Evolutionary conservation across 192 early-diverging fungal genomes (phyloP), one percentile per base, ranked within the genome.

Genomic region (Pilaira anomala): DNA sequence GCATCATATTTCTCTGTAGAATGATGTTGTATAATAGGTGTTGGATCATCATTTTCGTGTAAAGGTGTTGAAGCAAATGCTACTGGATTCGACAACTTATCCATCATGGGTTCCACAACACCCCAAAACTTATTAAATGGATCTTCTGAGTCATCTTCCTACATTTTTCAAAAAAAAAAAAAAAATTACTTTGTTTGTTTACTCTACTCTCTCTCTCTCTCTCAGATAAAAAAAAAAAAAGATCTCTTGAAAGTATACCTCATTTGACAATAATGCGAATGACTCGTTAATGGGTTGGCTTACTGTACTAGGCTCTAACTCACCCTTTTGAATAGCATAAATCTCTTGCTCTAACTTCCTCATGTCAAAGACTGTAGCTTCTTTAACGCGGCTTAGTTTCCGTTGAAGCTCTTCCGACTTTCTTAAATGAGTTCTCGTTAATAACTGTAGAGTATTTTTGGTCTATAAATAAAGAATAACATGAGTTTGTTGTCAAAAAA

Each of bases 121-220:
- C 87, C 84, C 87, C 87, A 91, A 58, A 93, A 93, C 58, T 86
- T 88, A 66, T 90, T 86, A 68, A 93, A 93, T 9, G 89, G 91
- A 76, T 90, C 91, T 19, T 83, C 72, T n/a, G 85, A 83, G 13
- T 88, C 85, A 25, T 84, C 54, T 2, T 54, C 36, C 41, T 63
- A 80, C 22, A n/a, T n/a, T n/a, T n/a, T n/a, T n/a, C n/a, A n/a
- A n/a, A n/a, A n/a, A n/a, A n/a, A n/a, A n/a, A n/a, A n/a, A n/a
- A n/a, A n/a, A n/a, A n/a, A n/a, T n/a, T n/a, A n/a, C n/a, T n/a
- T n/a, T n/a, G n/a, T n/a, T n/a, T n/a, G n/a, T n/a, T n/a, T n/a
- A n/a, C n/a, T n/a, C n/a, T n/a, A n/a, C n/a, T n/a, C n/a, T n/a
- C n/a, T n/a, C n/a, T n/a, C n/a, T n/a, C n/a, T n/a, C n/a, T n/a